Percentiles rank a stretch among this genome's conserved stretches.
Evolutionary conservation across 805 yeast genomes (phyloP).

Genomic region (Metschnikowia henanensis): DNA sequence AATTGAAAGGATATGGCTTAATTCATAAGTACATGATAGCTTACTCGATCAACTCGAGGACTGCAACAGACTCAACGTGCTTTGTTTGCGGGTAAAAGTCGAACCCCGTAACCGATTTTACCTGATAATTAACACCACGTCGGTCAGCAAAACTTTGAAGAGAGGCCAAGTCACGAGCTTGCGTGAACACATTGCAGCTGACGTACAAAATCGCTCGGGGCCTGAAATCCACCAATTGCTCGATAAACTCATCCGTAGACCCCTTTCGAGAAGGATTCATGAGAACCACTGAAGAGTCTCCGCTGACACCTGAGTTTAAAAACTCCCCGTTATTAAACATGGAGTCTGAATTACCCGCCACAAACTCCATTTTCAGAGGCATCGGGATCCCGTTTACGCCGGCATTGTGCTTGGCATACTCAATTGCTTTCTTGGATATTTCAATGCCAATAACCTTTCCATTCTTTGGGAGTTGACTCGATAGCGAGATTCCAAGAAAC

Average conservation of each 20-base stretch:
- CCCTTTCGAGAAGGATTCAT: conserved; percentile 50
- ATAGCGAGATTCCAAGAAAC: conserved; percentile 41
- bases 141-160: conserved; percentile 26
- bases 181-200: conserved; percentile 47
- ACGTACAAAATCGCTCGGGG: conserved; percentile 41
- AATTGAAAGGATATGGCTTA: too few species aligned
- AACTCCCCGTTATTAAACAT: conserved; percentile 32
- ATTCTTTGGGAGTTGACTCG: conserved; percentile 25
- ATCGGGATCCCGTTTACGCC: conserved; percentile 34
- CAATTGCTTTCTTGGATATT: conserved; percentile 31
- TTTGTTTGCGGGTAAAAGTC: conserved; percentile 58
- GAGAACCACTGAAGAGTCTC: conserved; percentile 35
- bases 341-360: conserved; percentile 38
- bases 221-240: conserved; percentile 35
- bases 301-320: conserved; percentile 26
- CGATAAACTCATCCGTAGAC: conserved; percentile 32
- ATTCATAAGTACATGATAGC: neutral
- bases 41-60: conserved; percentile 28
- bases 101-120: conserved; percentile 34
- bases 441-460: conserved; percentile 46
- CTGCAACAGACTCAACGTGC: conserved; percentile 57
- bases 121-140: conserved; percentile 14
- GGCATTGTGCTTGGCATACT: conserved; percentile 41
- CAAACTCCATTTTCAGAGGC: conserved; percentile 30
- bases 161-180: conserved; percentile 41